A percentile compares a stretch with the other conserved stretches of the same genome.
These are phyloP conservation scores for Zoysia pacifica DNA, from an alignment of 176 grass and related monocot species.

Conservation along the genomic window DNA sequence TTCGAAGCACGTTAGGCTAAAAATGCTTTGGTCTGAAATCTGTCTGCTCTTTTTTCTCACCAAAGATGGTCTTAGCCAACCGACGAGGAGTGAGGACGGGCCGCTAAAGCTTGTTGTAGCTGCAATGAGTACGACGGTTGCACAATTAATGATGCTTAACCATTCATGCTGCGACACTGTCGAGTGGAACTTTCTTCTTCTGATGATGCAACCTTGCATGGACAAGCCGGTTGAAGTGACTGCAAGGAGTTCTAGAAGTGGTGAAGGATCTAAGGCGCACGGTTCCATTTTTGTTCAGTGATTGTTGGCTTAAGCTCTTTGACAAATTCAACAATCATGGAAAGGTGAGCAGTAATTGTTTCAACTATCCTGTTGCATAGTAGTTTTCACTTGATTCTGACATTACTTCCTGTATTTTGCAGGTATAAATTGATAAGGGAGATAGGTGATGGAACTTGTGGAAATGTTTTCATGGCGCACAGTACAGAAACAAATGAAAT, in stretches of 20 bases:
- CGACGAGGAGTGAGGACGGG: conserved; percentile 1
- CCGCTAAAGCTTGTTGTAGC: conserved; percentile 37
- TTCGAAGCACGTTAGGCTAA: conserved; percentile 41
- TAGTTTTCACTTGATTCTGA: not conserved
- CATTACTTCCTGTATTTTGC: not conserved
- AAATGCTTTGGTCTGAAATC: conserved; percentile 42
- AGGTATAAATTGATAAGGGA: conserved; percentile 82
- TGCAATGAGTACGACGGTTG: conserved; percentile 53
- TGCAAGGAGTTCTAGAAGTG: conserved; percentile 27
- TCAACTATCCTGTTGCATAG: not conserved
- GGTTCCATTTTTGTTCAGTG: conserved; percentile 49
- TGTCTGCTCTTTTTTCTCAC: conserved; percentile 11
- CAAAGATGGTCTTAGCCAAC: conserved; percentile 33
- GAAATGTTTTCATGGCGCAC: conserved; percentile 83
- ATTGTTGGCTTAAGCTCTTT: conserved; percentile 31
- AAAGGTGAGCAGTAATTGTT: conserved; percentile 40
- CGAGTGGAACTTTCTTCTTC: conserved; percentile 51
- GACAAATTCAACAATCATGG: conserved; percentile 45
- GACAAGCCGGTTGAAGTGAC: conserved; percentile 21
- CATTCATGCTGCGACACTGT: conserved; percentile 40
- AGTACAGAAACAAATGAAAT: conserved; percentile 79
- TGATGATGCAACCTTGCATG: conserved; percentile 34
- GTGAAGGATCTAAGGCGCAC: not conserved
- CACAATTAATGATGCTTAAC: conserved; percentile 48
- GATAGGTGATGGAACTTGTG: conserved; percentile 93